Evolutionary conservation across 441 rosid species (phyloP).

Genomic region (Aleurites moluccanus): DNA sequence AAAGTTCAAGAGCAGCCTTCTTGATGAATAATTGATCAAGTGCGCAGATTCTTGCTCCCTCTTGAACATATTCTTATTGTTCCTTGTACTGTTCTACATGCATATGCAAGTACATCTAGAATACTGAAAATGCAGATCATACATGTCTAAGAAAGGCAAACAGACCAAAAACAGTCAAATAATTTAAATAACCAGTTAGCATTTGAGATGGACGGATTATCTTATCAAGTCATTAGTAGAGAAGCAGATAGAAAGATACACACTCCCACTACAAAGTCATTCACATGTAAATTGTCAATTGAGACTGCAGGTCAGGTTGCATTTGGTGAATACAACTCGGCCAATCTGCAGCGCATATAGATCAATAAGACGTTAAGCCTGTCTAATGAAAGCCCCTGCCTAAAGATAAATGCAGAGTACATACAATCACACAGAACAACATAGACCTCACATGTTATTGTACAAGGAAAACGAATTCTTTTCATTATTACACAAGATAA

Average conservation of each 20-base stretch:
- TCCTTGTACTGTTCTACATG: neutral
- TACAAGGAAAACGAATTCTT: neutral
- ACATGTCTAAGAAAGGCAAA: neutral
- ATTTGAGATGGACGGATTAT: too few relatives aligned
- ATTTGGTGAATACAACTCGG: neutral
- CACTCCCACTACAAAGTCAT: neutral
- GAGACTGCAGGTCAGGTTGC: neutral
- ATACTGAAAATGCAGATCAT: neutral
- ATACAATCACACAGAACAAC: neutral
- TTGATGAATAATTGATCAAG: neutral
- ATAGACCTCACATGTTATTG: neutral
- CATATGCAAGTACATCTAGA: neutral
- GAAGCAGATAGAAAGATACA: neutral
- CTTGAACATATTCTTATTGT: neutral
- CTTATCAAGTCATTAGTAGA: neutral
- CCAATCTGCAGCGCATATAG: neutral
- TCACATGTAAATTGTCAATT: neutral
- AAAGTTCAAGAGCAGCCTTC: too few relatives aligned
- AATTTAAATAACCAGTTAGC: neutral
- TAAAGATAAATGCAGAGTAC: neutral
- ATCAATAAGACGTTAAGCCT: neutral
- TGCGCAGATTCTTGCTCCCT: neutral
- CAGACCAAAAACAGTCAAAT: neutral
- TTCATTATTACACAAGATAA: slow-evolving; percentile 31
- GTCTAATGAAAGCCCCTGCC: neutral